phyloP scores from a whole-genome alignment of 371 early-diverging fungal species.

The Synchytrium microbalum region DNA sequence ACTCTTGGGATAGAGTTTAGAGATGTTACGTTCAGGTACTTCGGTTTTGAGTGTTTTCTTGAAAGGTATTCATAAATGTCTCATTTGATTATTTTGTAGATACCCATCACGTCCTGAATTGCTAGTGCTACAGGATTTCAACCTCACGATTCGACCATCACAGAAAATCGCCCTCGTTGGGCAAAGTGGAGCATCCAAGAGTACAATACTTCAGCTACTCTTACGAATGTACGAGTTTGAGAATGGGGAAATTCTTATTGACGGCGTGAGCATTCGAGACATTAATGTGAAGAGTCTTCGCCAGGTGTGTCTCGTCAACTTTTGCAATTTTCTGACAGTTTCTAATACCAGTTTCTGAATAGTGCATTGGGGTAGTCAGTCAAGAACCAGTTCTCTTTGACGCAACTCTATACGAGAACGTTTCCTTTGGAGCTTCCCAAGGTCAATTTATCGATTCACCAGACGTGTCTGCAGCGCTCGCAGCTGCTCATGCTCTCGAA shows the following conservation, averaged over 20 bases:
- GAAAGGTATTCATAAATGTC: too few relatives aligned
- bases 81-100: too few relatives aligned
- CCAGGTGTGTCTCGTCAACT: too few relatives aligned
- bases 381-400: constrained; percentile 86
- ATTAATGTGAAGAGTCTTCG: constrained; percentile 53
- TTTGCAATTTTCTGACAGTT: too few relatives aligned
- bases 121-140: constrained; percentile 42
- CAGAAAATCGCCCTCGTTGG: constrained; percentile 47
- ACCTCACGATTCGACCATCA: constrained; percentile 38
- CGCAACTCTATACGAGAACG: constrained; percentile 70
- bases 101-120: constrained; percentile 52
- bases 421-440: constrained; percentile 63
- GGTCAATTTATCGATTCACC: too few relatives aligned
- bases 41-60: too few relatives aligned
- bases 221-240: constrained; percentile 74
- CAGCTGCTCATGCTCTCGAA: constrained; percentile 17
- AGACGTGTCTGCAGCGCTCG: too few relatives aligned
- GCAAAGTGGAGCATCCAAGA: constrained; percentile 74
- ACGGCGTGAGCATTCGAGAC: constrained; percentile 31
- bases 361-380: constrained; percentile 75
- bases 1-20: too few relatives aligned
- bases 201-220: constrained; percentile 76
- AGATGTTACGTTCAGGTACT: too few relatives aligned
- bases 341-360: too few relatives aligned
- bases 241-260: constrained; percentile 24